phyloP scores from a whole-genome alignment of 768 basidiomycete species.

The Vishniacozyma victoriae region DNA sequence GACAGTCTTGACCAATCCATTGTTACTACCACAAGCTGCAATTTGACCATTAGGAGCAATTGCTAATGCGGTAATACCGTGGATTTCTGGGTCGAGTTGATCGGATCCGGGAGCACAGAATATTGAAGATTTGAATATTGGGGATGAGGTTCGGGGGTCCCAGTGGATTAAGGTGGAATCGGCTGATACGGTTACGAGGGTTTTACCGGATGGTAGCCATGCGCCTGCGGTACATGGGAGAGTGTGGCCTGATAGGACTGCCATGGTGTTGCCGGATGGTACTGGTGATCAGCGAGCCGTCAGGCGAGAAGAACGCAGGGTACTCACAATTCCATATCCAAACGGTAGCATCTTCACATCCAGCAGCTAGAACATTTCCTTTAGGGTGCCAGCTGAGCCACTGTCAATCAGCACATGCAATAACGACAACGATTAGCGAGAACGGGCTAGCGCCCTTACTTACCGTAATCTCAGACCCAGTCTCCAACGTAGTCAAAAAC shows the following conservation, averaged over 20 bases:
- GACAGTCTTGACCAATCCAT: constrained; percentile 78
- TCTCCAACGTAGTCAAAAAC: constrained; percentile 85
- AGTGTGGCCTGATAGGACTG: constrained; percentile 87
- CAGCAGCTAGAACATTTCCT: constrained; percentile 78
- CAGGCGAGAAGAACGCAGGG: not conserved
- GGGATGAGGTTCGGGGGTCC: constrained; percentile 74
- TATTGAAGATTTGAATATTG: constrained; percentile 61
- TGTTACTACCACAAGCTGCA: constrained; percentile 81
- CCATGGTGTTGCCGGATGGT: constrained; percentile 89
- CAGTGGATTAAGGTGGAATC: constrained; percentile 79
- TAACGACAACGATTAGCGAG: not conserved
- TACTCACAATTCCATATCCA: constrained; percentile 94
- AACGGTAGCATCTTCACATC: constrained; percentile 84
- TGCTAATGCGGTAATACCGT: constrained; percentile 77
- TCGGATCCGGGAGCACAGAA: constrained; percentile 25
- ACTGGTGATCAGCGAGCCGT: constrained; percentile 54
- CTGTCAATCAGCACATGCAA: constrained; percentile 48
- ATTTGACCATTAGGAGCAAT: constrained; percentile 79
- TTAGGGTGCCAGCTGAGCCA: constrained; percentile 96
- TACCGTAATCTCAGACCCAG: constrained; percentile 93
- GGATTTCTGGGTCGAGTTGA: constrained; percentile 59
- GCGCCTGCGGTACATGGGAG: constrained; percentile 76
- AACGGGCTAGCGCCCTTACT: constrained; percentile 30
- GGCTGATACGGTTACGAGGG: constrained; percentile 77
- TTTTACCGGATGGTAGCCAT: constrained; percentile 90